These are phyloP conservation scores for Macroventuria anomochaeta DNA, from an alignment of 2,329 filamentous ascomycete genomes.

Conservation along the genomic window DNA sequence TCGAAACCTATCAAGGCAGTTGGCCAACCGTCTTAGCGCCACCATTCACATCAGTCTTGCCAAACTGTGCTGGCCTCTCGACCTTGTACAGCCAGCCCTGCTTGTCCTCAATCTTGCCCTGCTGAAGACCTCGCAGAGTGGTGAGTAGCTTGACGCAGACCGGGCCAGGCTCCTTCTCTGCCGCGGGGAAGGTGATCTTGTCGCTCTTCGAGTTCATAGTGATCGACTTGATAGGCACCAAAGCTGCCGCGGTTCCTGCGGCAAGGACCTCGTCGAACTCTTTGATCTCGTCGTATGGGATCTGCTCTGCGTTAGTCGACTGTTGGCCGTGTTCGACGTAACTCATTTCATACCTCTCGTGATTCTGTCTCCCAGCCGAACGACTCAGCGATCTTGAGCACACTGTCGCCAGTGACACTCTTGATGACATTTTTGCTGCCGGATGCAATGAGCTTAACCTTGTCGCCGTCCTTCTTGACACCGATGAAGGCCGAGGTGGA, in stretches of 20 bases:
- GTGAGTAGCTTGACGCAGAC: slow-evolving; percentile 74
- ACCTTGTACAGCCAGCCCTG: slow-evolving; percentile 72
- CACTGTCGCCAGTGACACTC: slow-evolving; percentile 81
- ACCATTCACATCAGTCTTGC: slow-evolving; percentile 30
- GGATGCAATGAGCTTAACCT: slow-evolving; percentile 80
- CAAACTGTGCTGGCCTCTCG: slow-evolving; percentile 49
- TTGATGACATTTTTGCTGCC: slow-evolving; percentile 88
- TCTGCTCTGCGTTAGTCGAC: slow-evolving; percentile 51
- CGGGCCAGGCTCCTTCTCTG: slow-evolving; percentile 73
- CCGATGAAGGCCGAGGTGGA: slow-evolving; percentile 94
- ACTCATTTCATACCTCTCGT: slow-evolving; percentile 61
- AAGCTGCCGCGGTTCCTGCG: slow-evolving; percentile 86
- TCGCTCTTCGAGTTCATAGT: slow-evolving; percentile 68
- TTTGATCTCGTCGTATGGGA: slow-evolving; percentile 68
- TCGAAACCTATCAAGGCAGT: slow-evolving; percentile 33
- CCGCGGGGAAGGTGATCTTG: slow-evolving; percentile 62
- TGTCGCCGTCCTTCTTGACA: slow-evolving; percentile 65
- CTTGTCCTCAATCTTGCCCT: slow-evolving; percentile 76
- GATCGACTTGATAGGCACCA: slow-evolving; percentile 92
- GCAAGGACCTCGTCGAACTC: slow-evolving; percentile 83
- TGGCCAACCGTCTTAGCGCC: slow-evolving; percentile 43
- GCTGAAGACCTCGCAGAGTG: slow-evolving; percentile 84
- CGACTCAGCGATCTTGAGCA: slow-evolving; percentile 75
- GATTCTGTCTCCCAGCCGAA: slow-evolving; percentile 87
- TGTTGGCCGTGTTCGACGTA: not conserved